Base-by-base conservation (phyloP, 345 rosid genomes). In the Gossypium arboreum region DNA sequence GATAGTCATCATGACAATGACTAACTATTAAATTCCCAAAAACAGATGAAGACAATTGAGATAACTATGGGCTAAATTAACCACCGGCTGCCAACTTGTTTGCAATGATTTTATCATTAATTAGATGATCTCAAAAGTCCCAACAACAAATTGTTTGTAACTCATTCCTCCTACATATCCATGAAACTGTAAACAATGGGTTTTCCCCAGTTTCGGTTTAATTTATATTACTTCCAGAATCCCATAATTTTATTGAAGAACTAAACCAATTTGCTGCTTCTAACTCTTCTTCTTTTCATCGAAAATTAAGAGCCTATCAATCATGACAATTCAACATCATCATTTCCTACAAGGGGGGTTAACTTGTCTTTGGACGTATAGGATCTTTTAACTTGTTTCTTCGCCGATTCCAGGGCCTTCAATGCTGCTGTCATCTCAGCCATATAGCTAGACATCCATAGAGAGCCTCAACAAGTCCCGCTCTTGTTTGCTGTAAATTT, bases 51-150 rank as follows among this genome's bases (percentile, higher is more conserved):
- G 18, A 50, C 55, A 41, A 20, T 16, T 29, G 15, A 4, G 48
- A 3, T 0, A 9, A 6, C 45, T 54, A 63, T 50, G 25, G 7
- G 41, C 41, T 63, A 12, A 47, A 60, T 61, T 55, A 69, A 79
- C 72, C 78, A 55, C 70, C n/a, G 74, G 22, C 70, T 39, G 34
- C 79, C 24, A 13, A 18, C 58, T 64, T 63, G 16, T 55, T 64
- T 24, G 18, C 17, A 47, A 17, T 44, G 18, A 55, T 52, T 56
- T 15, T 27, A 55, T 50, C 24, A 34, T 34, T 34, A 34, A 51
- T 20, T n/a, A 27, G 62, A 27, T 50, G 76, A 62, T 62, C 7
- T 48, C 70, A 12, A 45, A 10, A 45, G 41, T 34, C 41, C 41
- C 7, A 34, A 34, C 7, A 34, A 34, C 41, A 34, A 5, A 4